Evolutionary conservation across 352 stramenopile species (phyloP).

Genomic region (Peronosclerospora sorghi): DNA sequence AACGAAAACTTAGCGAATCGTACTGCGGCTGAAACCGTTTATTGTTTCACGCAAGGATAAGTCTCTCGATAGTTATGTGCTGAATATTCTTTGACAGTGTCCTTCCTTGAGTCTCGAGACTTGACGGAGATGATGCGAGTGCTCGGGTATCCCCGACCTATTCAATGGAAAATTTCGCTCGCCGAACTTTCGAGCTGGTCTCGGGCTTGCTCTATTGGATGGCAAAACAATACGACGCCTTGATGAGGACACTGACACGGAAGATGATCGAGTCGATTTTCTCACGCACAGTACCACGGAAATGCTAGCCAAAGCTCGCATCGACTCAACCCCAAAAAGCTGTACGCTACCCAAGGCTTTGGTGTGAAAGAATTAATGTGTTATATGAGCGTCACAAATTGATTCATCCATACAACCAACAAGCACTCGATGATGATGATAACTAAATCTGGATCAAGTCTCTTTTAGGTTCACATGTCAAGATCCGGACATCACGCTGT

Average conservation of each 20-base stretch:
- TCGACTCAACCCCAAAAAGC: slow-evolving; percentile 91
- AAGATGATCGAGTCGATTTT: slow-evolving; percentile 92
- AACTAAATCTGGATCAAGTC: slow-evolving; percentile 63
- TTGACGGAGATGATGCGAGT: slow-evolving; percentile 94
- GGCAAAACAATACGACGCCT: slow-evolving; percentile 88
- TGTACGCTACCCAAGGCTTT: slow-evolving; percentile 93
- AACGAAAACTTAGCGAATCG: background rate
- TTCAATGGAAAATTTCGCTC: slow-evolving; percentile 91
- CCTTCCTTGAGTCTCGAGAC: slow-evolving; percentile 83
- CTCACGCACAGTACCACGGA: slow-evolving; percentile 77
- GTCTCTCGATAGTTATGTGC: background rate
- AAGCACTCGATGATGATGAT: slow-evolving; percentile 53
- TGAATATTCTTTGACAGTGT: slow-evolving; percentile 28
- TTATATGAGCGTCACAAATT: slow-evolving; percentile 85
- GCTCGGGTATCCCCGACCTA: slow-evolving; percentile 86
- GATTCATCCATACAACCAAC: slow-evolving; percentile 40
- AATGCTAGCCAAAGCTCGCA: slow-evolving; percentile 83
- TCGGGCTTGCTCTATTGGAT: slow-evolving; percentile 95
- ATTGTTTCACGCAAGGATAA: background rate
- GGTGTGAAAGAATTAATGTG: slow-evolving; percentile 88
- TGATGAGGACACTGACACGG: slow-evolving; percentile 90
- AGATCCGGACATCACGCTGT: slow-evolving; percentile 90
- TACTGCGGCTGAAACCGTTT: background rate
- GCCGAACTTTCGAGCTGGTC: slow-evolving; percentile 95
- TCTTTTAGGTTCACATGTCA: slow-evolving; percentile 62